Percentiles rank a stretch among this genome's conserved stretches.
Evolutionary conservation across 192 early-diverging fungal species (phyloP).

Genomic region (Podila epigama): DNA sequence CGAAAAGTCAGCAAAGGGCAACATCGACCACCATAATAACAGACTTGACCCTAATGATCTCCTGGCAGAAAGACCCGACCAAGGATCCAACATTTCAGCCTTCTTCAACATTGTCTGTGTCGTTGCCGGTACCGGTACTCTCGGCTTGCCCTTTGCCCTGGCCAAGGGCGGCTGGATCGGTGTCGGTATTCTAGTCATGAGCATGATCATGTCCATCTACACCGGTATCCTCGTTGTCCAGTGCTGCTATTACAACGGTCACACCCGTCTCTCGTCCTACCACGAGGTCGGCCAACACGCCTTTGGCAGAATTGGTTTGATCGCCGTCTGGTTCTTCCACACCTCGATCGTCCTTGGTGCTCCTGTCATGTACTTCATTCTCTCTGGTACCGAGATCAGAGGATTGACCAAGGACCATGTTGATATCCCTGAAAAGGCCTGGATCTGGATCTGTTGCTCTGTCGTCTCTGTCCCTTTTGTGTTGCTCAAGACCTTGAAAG

Average conservation of each 20-base stretch:
- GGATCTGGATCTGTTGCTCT: conserved; percentile 64
- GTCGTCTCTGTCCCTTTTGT: conserved; percentile 71
- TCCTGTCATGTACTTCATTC: conserved; percentile 66
- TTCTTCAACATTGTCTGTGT: conserved; percentile 65
- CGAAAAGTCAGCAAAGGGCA: neutral
- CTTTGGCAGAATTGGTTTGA: conserved; percentile 58
- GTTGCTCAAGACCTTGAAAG: conserved; percentile 70
- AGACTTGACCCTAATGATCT: conserved; percentile 6
- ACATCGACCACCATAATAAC: neutral
- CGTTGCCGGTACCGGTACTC: conserved; percentile 67
- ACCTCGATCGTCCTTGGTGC: conserved; percentile 58
- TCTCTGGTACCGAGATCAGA: conserved; percentile 67
- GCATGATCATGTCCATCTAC: conserved; percentile 74
- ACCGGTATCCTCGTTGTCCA: conserved; percentile 76
- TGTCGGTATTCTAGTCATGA: conserved; percentile 68
- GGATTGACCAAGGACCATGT: conserved; percentile 54
- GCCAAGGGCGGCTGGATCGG: conserved; percentile 80
- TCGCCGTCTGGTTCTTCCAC: conserved; percentile 62
- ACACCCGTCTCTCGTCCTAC: conserved; percentile 62
- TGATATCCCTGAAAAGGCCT: conserved; percentile 50
- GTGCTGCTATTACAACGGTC: conserved; percentile 58
- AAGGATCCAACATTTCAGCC: conserved; percentile 58
- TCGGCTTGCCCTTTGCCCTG: conserved; percentile 65
- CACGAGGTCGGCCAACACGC: conserved; percentile 70
- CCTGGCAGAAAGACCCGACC: conserved; percentile 37